Conservation (phyloP, 192 early-diverging fungal species). For the Rhizoclosmatium globosum region DNA sequence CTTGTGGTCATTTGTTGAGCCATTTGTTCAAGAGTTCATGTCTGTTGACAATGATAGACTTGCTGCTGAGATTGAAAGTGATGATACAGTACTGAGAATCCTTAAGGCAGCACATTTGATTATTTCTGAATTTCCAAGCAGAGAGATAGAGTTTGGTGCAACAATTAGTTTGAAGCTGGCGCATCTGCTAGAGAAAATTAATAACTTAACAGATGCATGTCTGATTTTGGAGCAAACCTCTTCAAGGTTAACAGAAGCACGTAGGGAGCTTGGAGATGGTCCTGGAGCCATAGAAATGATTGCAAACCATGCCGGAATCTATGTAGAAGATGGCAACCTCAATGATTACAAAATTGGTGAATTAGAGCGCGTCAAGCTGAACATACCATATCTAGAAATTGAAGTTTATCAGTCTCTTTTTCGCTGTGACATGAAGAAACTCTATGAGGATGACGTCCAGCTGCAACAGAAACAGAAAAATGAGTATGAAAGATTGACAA, state of each 20-base stretch:
- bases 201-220: constrained; percentile 33
- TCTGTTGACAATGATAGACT: constrained; percentile 12
- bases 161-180: constrained; percentile 40
- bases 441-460: background rate
- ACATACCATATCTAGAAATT: constrained; percentile 21
- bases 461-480: constrained; percentile 29
- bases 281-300: background rate
- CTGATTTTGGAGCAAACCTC: constrained; percentile 41
- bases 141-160: constrained; percentile 42
- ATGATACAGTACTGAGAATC: constrained; percentile 39
- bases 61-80: constrained; percentile 19
- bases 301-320: constrained; percentile 40
- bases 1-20: constrained; percentile 53
- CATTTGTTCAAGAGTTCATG: constrained; percentile 41
- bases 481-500: constrained; percentile 46
- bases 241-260: constrained; percentile 22
- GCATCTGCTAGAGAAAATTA: constrained; percentile 44
- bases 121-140: constrained; percentile 36
- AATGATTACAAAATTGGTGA: background rate
- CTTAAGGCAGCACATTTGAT: constrained; percentile 42
- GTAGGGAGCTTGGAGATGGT: constrained; percentile 39
- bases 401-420: constrained; percentile 33
- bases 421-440: constrained; percentile 46
- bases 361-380: background rate
- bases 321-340: background rate